phyloP scores from a whole-genome alignment of 75 land plant species.

The Ceratopteris richardii region DNA sequence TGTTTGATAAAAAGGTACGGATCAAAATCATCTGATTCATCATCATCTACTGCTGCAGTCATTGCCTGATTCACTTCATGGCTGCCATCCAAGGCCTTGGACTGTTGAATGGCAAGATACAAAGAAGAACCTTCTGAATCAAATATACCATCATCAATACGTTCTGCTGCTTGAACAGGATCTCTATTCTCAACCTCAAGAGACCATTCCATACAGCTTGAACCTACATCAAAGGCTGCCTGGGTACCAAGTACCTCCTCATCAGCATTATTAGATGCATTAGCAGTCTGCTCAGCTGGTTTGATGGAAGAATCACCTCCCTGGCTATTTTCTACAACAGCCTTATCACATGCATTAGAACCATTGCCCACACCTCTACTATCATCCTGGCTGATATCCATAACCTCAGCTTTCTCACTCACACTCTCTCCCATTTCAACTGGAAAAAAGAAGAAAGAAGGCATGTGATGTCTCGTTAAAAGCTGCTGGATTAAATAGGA shows the following conservation, averaged over 20 bases:
- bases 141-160: constrained; percentile 11
- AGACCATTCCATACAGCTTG: constrained; percentile 4
- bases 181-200: neutral
- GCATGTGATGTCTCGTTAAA: neutral
- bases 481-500: neutral
- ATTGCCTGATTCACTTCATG: constrained; percentile 29
- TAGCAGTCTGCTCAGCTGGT: neutral
- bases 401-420: neutral
- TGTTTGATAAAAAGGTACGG: constrained; percentile 45
- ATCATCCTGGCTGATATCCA: neutral
- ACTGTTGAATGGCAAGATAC: constrained; percentile 45
- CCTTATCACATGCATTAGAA: neutral
- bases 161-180: constrained; percentile 11
- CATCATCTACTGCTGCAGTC: constrained; percentile 39
- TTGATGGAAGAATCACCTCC: neutral
- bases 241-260: neutral
- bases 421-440: constrained; percentile 2
- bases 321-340: neutral
- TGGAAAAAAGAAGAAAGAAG: neutral
- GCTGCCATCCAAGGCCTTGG: constrained; percentile 37
- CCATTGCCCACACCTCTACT: neutral
- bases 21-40: constrained; percentile 52
- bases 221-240: constrained; percentile 1
- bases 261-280: neutral
- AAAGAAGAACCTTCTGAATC: constrained; percentile 51